phyloP scores from a whole-genome alignment of 441 rosid species.

The Aleurites moluccanus region DNA sequence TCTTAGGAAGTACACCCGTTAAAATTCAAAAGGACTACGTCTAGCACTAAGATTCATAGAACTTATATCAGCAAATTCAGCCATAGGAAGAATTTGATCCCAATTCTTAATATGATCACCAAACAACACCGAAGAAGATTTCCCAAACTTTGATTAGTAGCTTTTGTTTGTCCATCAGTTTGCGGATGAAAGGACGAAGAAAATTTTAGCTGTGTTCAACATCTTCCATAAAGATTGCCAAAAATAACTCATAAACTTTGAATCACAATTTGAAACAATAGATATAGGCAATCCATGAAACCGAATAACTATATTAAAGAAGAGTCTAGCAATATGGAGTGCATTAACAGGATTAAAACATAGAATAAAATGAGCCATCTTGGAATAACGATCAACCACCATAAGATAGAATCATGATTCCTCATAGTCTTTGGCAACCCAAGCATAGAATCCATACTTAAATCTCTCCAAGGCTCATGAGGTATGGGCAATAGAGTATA shows the following conservation, averaged over 20 bases:
- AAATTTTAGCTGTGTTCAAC: conserved; percentile 1
- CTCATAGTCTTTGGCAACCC: background rate
- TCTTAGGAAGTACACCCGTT: background rate
- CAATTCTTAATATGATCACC: no score
- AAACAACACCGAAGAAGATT: no score
- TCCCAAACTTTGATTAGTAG: no score
- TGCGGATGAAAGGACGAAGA: conserved; percentile 3
- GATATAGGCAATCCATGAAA: background rate
- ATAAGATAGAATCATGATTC: background rate
- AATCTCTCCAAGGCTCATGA: background rate
- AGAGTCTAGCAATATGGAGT: background rate
- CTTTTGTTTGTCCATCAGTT: no score
- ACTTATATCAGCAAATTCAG: background rate
- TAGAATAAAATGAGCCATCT: background rate
- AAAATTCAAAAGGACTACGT: background rate
- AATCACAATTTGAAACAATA: background rate
- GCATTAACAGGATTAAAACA: background rate
- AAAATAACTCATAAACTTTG: no score
- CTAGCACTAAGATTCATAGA: background rate
- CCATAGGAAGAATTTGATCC: no score
- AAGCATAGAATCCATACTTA: background rate
- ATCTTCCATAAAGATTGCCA: background rate
- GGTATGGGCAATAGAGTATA: background rate
- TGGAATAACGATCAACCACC: background rate
- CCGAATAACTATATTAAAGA: background rate